Percentiles rank a stretch among this genome's conserved stretches.
Evolutionary conservation across 495 filamentous ascomycete species (phyloP).

Genomic region (Xylaria bambusicola): DNA sequence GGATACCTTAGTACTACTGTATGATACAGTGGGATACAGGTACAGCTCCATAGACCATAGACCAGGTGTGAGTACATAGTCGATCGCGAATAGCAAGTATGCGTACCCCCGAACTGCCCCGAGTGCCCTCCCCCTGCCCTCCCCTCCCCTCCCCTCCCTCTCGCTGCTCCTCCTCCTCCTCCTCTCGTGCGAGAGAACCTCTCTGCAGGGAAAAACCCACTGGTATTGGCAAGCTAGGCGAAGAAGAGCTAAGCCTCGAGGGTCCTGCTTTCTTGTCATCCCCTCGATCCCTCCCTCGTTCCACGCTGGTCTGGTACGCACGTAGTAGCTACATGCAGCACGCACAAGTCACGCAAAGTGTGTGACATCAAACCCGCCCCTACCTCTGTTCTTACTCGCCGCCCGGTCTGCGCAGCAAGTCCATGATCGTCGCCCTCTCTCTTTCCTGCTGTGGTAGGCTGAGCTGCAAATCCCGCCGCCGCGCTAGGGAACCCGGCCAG

Average conservation of each 20-base stretch:
- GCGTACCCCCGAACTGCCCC: too few species aligned
- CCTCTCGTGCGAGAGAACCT: too few species aligned
- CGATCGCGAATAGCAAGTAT: too few species aligned
- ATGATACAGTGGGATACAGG: too few species aligned
- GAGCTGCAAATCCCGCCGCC: neutral
- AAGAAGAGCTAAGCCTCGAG: neutral
- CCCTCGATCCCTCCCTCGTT: too few species aligned
- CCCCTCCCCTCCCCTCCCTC: too few species aligned
- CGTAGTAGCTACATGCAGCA: slow-evolving; percentile 19
- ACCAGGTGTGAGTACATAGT: too few species aligned
- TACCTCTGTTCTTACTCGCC: neutral
- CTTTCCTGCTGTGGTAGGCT: neutral
- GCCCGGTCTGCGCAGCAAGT: neutral
- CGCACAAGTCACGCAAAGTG: slow-evolving; percentile 15
- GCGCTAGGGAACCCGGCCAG: neutral
- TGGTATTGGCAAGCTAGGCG: neutral
- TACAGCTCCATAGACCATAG: too few species aligned
- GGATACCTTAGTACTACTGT: too few species aligned
- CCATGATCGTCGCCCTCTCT: neutral
- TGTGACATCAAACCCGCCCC: slow-evolving; percentile 10
- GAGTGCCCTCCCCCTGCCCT: too few species aligned
- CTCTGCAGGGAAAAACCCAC: too few species aligned
- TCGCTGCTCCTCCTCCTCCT: too few species aligned
- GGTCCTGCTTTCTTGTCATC: neutral
- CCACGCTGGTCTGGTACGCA: slow-evolving; percentile 3